Evolutionary conservation across 129 eudicot species (phyloP).

Genomic region (Pulicaria dysenterica): DNA sequence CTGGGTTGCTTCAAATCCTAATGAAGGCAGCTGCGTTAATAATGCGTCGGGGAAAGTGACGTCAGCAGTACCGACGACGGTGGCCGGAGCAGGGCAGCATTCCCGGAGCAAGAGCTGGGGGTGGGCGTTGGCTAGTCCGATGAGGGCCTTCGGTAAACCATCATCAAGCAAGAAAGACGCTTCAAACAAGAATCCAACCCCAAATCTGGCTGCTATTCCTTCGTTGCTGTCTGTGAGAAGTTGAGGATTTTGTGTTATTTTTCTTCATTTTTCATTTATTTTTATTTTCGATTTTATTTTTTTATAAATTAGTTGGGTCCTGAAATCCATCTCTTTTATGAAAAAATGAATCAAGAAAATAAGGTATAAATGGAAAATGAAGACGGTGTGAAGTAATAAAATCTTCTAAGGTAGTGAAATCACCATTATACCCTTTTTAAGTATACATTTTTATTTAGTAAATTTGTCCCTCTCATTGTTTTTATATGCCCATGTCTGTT

Average conservation of each 20-base stretch:
- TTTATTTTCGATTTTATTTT: constrained; percentile 14
- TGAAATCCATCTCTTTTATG: constrained; percentile 21
- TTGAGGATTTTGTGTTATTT: constrained; percentile 20
- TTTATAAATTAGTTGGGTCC: constrained; percentile 2
- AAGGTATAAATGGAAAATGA: constrained; percentile 21
- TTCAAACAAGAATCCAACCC: constrained; percentile 45
- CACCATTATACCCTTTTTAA: constrained; percentile 21
- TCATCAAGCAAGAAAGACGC: constrained; percentile 40
- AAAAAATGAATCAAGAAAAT: constrained; percentile 22
- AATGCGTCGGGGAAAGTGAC: constrained; percentile 34
- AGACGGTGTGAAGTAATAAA: constrained; percentile 24
- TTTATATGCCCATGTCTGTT: constrained; percentile 9
- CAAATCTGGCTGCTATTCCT: constrained; percentile 82
- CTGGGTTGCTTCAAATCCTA: constrained; percentile 55
- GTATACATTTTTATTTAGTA: constrained; percentile 27
- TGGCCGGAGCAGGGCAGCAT: constrained; percentile 34
- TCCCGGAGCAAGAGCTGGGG: constrained; percentile 83
- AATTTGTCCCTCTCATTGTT: constrained; percentile 7
- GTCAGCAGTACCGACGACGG: constrained; percentile 24
- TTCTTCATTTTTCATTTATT: constrained; percentile 24
- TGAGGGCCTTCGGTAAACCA: constrained; percentile 71
- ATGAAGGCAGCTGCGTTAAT: constrained; percentile 28
- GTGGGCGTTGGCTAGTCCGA: constrained; percentile 90
- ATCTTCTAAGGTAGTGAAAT: constrained; percentile 18
- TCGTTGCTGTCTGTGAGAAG: constrained; percentile 75